Evolutionary conservation across 768 basidiomycete genomes (phyloP).

Genomic region (Mycena kentingensis): DNA sequence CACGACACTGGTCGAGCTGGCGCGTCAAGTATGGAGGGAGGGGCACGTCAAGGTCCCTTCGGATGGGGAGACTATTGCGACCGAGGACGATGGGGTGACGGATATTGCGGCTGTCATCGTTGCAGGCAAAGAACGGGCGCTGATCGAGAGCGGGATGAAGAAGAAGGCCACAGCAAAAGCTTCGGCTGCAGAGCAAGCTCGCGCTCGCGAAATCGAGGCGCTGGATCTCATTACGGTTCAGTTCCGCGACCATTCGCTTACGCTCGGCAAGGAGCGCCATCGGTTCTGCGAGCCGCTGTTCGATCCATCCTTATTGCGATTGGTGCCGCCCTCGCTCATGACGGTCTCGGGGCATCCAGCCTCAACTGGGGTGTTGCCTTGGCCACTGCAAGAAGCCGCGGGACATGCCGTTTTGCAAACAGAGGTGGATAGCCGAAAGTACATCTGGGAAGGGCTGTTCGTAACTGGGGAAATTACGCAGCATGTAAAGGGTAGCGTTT

Average conservation of each 20-base stretch:
- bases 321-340: slow-evolving; percentile 24
- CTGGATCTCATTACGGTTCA: slow-evolving; percentile 78
- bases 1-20: slow-evolving; percentile 63
- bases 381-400: slow-evolving; percentile 68
- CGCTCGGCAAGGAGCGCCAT: slow-evolving; percentile 86
- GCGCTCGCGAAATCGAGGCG: slow-evolving; percentile 80
- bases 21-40: slow-evolving; percentile 60
- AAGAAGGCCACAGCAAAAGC: slow-evolving; percentile 72
- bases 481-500: slow-evolving; percentile 64
- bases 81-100: slow-evolving; percentile 83
- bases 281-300: slow-evolving; percentile 90
- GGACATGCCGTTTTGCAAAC: slow-evolving; percentile 61
- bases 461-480: slow-evolving; percentile 78
- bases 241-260: slow-evolving; percentile 70
- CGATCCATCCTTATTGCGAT: slow-evolving; percentile 62
- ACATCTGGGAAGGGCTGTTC: slow-evolving; percentile 77
- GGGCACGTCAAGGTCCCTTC: slow-evolving; percentile 74
- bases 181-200: slow-evolving; percentile 77
- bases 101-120: slow-evolving; percentile 90
- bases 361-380: slow-evolving; percentile 30
- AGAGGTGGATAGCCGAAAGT: slow-evolving; percentile 67
- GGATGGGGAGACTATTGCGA: slow-evolving; percentile 64
- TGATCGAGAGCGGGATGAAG: slow-evolving; percentile 84
- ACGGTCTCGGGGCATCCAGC: no score
- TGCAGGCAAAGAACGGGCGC: slow-evolving; percentile 87